These are phyloP conservation scores for Pneumocystis sp. DNA, from an alignment of 1,139 yeast species.

Conservation along the genomic window DNA sequence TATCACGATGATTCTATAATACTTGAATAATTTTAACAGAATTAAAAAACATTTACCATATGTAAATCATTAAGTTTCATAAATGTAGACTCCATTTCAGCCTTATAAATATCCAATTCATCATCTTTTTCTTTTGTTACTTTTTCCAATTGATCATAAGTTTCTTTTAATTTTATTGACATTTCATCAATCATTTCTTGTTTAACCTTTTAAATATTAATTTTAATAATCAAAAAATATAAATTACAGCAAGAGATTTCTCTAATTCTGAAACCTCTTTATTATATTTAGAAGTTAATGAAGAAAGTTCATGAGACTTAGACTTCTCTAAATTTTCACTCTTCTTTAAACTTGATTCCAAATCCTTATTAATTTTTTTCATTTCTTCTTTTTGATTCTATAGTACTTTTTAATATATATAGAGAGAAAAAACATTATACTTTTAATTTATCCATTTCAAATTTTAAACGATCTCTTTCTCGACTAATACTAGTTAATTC, in stretches of 20 bases:
- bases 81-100: constrained; percentile 51
- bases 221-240: not conserved
- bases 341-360: constrained; percentile 47
- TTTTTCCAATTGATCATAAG: constrained; percentile 29
- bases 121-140: constrained; percentile 54
- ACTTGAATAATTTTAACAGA: not conserved
- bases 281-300: constrained; percentile 50
- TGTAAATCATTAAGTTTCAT: constrained; percentile 40
- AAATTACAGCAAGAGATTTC: constrained; percentile 11
- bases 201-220: not conserved
- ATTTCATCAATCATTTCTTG: not conserved
- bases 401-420: not conserved
- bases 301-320: constrained; percentile 50
- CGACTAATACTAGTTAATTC: constrained; percentile 81
- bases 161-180: constrained; percentile 6
- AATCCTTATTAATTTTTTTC: constrained; percentile 50
- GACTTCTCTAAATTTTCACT: constrained; percentile 50
- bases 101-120: constrained; percentile 48
- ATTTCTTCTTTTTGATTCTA: constrained; percentile 42
- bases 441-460: constrained; percentile 60
- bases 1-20: constrained; percentile 30
- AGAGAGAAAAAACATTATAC: constrained; percentile 28
- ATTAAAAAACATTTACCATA: constrained; percentile 8
- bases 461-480: constrained; percentile 77
- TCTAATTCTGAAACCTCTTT: constrained; percentile 28